phyloP scores from a whole-genome alignment of 2,329 filamentous ascomycete species.

The Diaporthe aspalathi region DNA sequence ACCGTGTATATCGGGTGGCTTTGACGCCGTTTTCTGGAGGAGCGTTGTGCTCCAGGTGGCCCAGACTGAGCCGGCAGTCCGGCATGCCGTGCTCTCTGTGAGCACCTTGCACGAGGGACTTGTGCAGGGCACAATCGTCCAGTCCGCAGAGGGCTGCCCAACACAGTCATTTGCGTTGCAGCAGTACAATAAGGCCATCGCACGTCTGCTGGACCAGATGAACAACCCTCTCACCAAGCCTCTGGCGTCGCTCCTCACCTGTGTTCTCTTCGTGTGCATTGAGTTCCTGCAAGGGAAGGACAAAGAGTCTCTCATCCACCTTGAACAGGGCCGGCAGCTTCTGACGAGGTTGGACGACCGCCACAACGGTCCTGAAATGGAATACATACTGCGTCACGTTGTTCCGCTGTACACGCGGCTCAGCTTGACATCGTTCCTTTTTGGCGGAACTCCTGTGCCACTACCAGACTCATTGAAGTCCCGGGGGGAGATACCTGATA shows the following conservation, averaged over 20 bases:
- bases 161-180: conserved; percentile 51
- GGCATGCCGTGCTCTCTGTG: conserved; percentile 48
- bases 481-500: conserved; percentile 46
- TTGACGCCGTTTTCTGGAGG: conserved; percentile 46
- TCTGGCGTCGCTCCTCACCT: conserved; percentile 55
- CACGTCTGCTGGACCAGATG: conserved; percentile 52
- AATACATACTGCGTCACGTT: conserved; percentile 46
- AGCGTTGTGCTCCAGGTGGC: conserved; percentile 45
- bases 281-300: conserved; percentile 65
- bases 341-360: conserved; percentile 49
- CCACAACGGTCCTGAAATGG: conserved; percentile 47
- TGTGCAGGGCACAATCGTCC: conserved; percentile 34
- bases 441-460: conserved; percentile 49
- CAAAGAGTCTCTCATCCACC: conserved; percentile 57
- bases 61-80: conserved; percentile 41
- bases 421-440: conserved; percentile 39
- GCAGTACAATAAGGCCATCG: conserved; percentile 63
- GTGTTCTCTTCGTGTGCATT: conserved; percentile 64
- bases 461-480: conserved; percentile 52
- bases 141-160: conserved; percentile 41
- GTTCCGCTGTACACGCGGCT: conserved; percentile 46
- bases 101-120: conserved; percentile 47
- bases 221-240: conserved; percentile 48
- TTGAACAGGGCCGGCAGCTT: conserved; percentile 57
- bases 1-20: conserved; percentile 37